A percentile compares a stretch with the other conserved stretches of the same genome.
Conservation (phyloP, 306 rosid species). For the Pterocarpus macrocarpus region DNA sequence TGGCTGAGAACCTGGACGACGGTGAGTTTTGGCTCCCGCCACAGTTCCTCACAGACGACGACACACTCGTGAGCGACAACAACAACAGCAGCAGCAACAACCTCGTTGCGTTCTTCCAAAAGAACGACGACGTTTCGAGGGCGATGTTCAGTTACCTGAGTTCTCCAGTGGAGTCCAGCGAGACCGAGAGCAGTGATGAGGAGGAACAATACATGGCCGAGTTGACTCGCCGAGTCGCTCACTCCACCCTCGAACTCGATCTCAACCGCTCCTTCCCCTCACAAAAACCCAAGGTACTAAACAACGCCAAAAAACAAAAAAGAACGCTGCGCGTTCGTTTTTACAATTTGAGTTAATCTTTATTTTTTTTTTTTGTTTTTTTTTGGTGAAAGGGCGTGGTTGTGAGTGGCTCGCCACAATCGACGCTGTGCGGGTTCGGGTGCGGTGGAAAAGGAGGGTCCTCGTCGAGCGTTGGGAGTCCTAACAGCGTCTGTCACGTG, state of each 20-base stretch:
- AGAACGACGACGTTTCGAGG: conserved; percentile 30
- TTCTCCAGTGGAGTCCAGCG: conserved; percentile 76
- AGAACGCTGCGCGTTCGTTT: background rate
- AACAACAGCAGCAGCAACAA: background rate
- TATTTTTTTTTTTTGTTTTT: background rate
- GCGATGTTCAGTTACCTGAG: conserved; percentile 46
- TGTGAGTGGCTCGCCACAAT: conserved; percentile 67
- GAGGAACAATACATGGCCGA: conserved; percentile 61
- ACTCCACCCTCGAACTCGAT: conserved; percentile 56
- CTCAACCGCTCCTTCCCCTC: conserved; percentile 11
- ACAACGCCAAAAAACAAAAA: background rate
- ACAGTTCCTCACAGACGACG: conserved; percentile 67
- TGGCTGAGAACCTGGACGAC: conserved; percentile 70
- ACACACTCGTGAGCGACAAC: background rate
- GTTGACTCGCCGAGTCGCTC: conserved; percentile 67
- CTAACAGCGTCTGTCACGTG: conserved; percentile 51
- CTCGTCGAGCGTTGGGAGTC: conserved; percentile 40
- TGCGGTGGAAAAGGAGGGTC: conserved; percentile 56
- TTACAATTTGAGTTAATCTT: background rate
- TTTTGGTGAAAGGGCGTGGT: conserved; percentile 34
- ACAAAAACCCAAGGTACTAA: conserved; percentile 55
- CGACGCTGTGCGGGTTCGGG: conserved; percentile 63
- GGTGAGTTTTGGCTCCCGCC: conserved; percentile 81
- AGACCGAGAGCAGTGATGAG: conserved; percentile 82
- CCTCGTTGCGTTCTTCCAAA: background rate